phyloP scores from a whole-genome alignment of 257 asterid genomes.

The Perilla frutescens region DNA sequence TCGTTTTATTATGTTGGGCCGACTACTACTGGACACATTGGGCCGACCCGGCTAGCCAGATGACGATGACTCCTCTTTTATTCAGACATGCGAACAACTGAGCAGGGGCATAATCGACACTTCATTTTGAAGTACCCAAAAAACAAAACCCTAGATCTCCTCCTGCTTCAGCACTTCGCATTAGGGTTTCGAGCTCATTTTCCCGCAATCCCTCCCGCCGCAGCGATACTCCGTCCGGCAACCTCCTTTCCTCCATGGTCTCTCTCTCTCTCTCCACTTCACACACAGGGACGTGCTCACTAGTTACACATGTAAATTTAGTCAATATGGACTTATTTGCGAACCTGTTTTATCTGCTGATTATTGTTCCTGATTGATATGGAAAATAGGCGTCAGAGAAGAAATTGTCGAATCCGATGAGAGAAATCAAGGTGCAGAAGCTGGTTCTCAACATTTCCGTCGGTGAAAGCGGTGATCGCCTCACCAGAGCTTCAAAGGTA shows the following conservation, averaged over 20 bases:
- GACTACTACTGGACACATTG: too few species aligned
- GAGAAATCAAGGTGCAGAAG: slow-evolving; percentile 56
- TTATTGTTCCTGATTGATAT: not conserved
- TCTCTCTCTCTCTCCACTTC: slow-evolving; percentile 6
- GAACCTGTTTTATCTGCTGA: not conserved
- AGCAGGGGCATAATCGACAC: too few species aligned
- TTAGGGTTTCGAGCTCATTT: slow-evolving; percentile 3
- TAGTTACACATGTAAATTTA: not conserved
- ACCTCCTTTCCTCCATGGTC: slow-evolving; percentile 37
- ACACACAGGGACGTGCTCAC: not conserved
- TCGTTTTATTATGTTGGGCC: too few species aligned
- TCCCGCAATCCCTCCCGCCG: slow-evolving; percentile 23
- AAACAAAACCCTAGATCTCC: slow-evolving; percentile 28
- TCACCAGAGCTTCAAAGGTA: slow-evolving; percentile 53
- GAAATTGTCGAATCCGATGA: slow-evolving; percentile 51
- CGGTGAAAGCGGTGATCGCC: slow-evolving; percentile 55
- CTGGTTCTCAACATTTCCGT: slow-evolving; percentile 52
- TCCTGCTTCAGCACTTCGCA: slow-evolving; percentile 18
- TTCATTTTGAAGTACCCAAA: too few species aligned
- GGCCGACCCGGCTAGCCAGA: too few species aligned
- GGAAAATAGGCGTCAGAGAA: slow-evolving; percentile 49
- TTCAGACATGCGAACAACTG: too few species aligned
- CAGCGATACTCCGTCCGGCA: slow-evolving; percentile 35
- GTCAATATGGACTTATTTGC: not conserved
- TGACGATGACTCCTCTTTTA: too few species aligned